Base-by-base conservation (phyloP, 2,329 filamentous ascomycete species). In the Sporothrix globosa region DNA sequence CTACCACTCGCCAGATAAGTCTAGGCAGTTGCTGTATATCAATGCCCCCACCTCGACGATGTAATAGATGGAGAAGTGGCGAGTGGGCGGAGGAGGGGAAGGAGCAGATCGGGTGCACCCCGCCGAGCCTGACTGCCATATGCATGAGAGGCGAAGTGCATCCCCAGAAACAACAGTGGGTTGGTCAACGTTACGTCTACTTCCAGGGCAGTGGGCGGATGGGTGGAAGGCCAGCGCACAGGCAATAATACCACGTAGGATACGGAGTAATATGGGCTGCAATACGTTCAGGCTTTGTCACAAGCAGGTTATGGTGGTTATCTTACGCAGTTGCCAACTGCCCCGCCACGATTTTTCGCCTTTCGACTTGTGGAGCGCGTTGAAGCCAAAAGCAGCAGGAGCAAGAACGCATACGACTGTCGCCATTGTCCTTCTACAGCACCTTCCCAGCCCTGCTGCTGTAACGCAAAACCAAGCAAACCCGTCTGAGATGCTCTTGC, bases 71-170 rank as follows among this genome's bases (percentile, higher is more conserved):
- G 41, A 14, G 27, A 9, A 27, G 39, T 11, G 14, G 21, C 46
- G 7, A 63, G 41, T 48, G 44, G 4, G 44, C 30, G 14, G n/a
- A 30, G 21, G 14, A 65, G 39, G 24, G 27, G 44, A 63, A 61
- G 21, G 56, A 61, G n/a, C 39, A 27, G 39, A 13, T n/a, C 44
- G 61, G 60, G 19, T 41, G 61, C 61, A 65, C 61, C 44, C 60
- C 44, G 61, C 61, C 44, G 61, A 50, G 24, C 24, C 46, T 50
- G 39, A 7, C 44, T 50, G 24, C n/a, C 58, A 14, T 63, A 39
- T 63, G 58, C 39, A 63, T 63, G 39, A 10, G 21, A 63, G 9
- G n/a, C 58, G 58, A 10, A 63, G 46, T 46, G 58, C 58, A 44
- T 10, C 39, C 58, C 34, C 39, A 46, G 44, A 63, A 39, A 63